A percentile compares a stretch with the other conserved stretches of the same genome.
Evolutionary conservation across 2,329 filamentous ascomycete genomes (phyloP).

Genomic region (Monosporascus cannonballus): DNA sequence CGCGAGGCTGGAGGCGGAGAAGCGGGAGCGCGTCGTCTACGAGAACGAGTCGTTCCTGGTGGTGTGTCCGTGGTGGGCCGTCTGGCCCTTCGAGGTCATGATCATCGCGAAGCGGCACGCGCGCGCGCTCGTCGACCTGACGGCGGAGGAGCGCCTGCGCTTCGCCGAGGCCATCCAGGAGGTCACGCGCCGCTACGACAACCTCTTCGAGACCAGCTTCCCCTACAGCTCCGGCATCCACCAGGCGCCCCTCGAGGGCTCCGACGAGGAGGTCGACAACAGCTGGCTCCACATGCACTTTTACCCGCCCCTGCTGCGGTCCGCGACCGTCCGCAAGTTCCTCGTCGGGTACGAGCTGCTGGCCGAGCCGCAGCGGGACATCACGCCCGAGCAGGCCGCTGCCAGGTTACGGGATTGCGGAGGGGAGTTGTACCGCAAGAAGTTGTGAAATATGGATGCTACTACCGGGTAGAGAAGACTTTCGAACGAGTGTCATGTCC

Average conservation of each 20-base stretch:
- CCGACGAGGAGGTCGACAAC: slow-evolving; percentile 74
- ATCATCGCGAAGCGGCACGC: slow-evolving; percentile 80
- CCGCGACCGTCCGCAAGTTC: slow-evolving; percentile 92
- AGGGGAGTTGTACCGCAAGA: slow-evolving; percentile 78
- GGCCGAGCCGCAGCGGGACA: slow-evolving; percentile 96
- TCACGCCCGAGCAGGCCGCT: slow-evolving; percentile 93
- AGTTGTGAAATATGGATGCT: slow-evolving; percentile 24
- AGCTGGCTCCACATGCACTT: slow-evolving; percentile 97
- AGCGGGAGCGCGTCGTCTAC: slow-evolving; percentile 80
- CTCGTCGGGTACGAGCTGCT: slow-evolving; percentile 94
- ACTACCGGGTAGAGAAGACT: no score
- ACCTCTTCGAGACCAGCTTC: slow-evolving; percentile 93
- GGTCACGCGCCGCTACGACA: slow-evolving; percentile 88
- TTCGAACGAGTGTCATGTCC: no score
- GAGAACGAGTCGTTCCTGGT: slow-evolving; percentile 81
- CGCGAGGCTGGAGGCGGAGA: slow-evolving; percentile 71
- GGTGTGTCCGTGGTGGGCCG: slow-evolving; percentile 94
- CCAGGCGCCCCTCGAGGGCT: slow-evolving; percentile 82
- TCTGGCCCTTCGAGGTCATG: slow-evolving; percentile 96
- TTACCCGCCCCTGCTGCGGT: slow-evolving; percentile 87
- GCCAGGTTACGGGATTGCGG: slow-evolving; percentile 68
- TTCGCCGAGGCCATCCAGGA: slow-evolving; percentile 84
- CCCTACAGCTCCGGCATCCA: slow-evolving; percentile 97
- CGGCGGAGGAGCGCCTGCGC: slow-evolving; percentile 59
- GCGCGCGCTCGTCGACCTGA: slow-evolving; percentile 77